A percentile compares a stretch with the other conserved stretches of the same genome.
These are phyloP conservation scores for Iris macrosiphon DNA, from an alignment of 106 monocot genomes.

Conservation along the genomic window DNA sequence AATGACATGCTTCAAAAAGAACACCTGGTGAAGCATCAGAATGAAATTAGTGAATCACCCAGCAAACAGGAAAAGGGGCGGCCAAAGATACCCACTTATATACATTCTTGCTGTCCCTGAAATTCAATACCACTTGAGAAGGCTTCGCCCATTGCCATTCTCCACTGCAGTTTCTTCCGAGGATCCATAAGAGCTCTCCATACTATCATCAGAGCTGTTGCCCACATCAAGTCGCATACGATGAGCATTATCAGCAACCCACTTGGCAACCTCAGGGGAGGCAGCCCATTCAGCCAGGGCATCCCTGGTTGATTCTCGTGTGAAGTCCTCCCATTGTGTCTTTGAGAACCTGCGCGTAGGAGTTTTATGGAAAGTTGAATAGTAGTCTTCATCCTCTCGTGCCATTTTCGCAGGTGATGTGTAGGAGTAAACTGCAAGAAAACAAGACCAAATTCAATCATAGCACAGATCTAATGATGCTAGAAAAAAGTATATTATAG, in stretches of 20 bases:
- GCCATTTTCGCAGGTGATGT: slow-evolving; percentile 9
- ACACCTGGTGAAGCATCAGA: too few relatives aligned
- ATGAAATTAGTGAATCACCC: too few relatives aligned
- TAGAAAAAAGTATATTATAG: too few relatives aligned
- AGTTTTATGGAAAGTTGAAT: slow-evolving; percentile 75
- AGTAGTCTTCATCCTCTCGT: slow-evolving; percentile 32
- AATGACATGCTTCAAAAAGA: too few relatives aligned
- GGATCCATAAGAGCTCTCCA: slow-evolving; percentile 60
- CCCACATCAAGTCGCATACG: slow-evolving; percentile 46
- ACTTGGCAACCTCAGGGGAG: slow-evolving; percentile 58
- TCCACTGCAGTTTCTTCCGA: slow-evolving; percentile 65
- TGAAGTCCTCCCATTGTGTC: slow-evolving; percentile 88
- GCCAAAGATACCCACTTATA: too few relatives aligned
- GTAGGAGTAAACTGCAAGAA: slow-evolving; percentile 22
- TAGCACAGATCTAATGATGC: too few relatives aligned
- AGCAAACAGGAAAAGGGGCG: too few relatives aligned
- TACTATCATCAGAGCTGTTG: slow-evolving; percentile 33
- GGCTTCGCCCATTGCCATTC: slow-evolving; percentile 17
- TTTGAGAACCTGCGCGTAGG: slow-evolving; percentile 55
- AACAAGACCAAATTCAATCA: not conserved
- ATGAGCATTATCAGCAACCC: slow-evolving; percentile 80
- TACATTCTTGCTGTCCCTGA: too few relatives aligned
- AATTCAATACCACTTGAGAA: slow-evolving; percentile 38
- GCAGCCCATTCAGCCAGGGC: slow-evolving; percentile 67
- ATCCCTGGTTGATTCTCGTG: slow-evolving; percentile 50